Evolutionary conservation across 1,139 yeast genomes (phyloP), one percentile per base, ranked within the genome.

Genomic region (Geotrichum restrictum): DNA sequence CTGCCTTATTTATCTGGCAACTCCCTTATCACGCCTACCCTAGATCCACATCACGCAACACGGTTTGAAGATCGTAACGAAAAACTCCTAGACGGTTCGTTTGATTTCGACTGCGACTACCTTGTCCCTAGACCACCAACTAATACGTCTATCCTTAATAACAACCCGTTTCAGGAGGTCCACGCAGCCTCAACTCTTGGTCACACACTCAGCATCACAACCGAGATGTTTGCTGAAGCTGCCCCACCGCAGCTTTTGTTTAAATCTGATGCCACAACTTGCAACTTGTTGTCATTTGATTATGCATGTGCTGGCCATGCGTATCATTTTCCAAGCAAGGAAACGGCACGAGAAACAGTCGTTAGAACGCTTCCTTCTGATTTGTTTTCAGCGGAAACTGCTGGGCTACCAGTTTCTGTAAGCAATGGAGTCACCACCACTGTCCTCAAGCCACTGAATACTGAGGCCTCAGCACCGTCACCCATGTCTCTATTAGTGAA

Each of bases 121-220:
- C 13, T 43, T 2, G 22, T 43, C 3, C 47, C 47, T 8, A 32
- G 47, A 32, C 36, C 31, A n/a, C 16, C 47, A 32, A 7, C 8
- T 21, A n/a, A 18, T 18, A 22, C 33, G 3, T n/a, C n/a, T n/a
- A n/a, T n/a, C n/a, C 19, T 34, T 5, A 8, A 27, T 22, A 8
- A 29, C 22, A 7, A 37, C 36, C 14, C 50, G 3, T 52, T 52
- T 27, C 48, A 44, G 13, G 55, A 52, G 22, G 34, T 47, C 8
- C 55, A 52, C 37, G 45, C 55, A 1, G 40, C 55, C 2, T 44
- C 52, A 1, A 43, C 53, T 19, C 36, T 52, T 5, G 55, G 55
- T n/a, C 41, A 45, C n/a, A 49, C 49, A 13, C 32, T 52, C 18
- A 33, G 46, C 22, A 33, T 37, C 36, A 7, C 32, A 8, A n/a